Base-by-base conservation (phyloP, 306 rosid genomes). In the Vicia sativa region DNA sequence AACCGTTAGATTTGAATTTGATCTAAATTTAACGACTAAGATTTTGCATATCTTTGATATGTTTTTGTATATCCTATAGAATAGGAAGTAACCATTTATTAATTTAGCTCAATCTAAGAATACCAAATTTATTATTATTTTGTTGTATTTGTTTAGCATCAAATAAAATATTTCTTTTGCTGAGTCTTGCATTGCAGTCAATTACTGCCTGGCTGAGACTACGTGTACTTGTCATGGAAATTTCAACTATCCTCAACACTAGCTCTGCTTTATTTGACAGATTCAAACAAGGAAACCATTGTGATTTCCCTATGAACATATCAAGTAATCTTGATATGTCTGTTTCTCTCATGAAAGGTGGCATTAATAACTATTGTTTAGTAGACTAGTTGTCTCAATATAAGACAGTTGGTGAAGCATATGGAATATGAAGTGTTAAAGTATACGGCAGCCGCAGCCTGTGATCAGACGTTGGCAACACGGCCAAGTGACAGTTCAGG, bases 121-220 rank as follows among this genome's bases (percentile, higher is more conserved):
- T 53, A 53, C 60, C 67, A 73, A 59, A 42, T 15, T 5, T 39
- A 31, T 68, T 19, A 77, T 77, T 81, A 69, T 64, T 81, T 77
- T 68, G 74, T 81, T 77, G 77, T 73, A 68, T 62, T 76, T 68
- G 61, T 80, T 53, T 23, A 53, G 16, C 35, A 53, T 12, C 16
- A 60, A 12, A 9, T 31, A 72, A 46, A 45, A 16, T 21, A 49
- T 54, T 60, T 29, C 14, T 35, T 50, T 28, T 31, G n/a, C 23
- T 59, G 54, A 65, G 38, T 72, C 50, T 65, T 43, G 8, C 3
- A 10, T 52, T 1, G 45, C 49, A 10, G 46, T 77, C 44, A 62
- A 38, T 60, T 46, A 18, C 54, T 46, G 23, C 53, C 8, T 45
- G 23, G 23, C 8, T 45, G 0, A 45, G 9, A 15, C 8, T 46